phyloP scores from a whole-genome alignment of 257 asterid species.

The Nicotiana benthamiana region DNA sequence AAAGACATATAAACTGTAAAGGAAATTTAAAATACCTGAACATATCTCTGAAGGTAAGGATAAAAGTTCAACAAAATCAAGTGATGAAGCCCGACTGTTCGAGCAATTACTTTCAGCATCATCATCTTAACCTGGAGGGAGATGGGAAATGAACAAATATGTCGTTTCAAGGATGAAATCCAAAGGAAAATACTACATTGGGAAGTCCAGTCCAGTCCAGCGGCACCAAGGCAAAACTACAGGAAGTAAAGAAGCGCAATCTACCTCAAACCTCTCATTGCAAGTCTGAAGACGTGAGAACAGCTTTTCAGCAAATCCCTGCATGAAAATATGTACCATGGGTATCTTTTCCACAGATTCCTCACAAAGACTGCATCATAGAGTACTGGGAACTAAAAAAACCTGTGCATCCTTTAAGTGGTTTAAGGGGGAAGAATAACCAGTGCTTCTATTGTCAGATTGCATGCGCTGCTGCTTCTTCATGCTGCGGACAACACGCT shows the following conservation, averaged over 20 bases:
- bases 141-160: not conserved
- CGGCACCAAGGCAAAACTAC: not conserved
- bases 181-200: not conserved
- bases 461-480: constrained; percentile 85
- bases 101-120: constrained; percentile 81
- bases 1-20: constrained; percentile 1
- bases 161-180: not conserved
- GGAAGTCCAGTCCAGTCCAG: not conserved
- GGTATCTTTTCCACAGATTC: not conserved
- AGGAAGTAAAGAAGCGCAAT: not conserved
- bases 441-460: constrained; percentile 45
- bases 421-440: constrained; percentile 75
- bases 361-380: constrained; percentile 7
- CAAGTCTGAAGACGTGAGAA: constrained; percentile 70
- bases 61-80: constrained; percentile 65
- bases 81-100: constrained; percentile 83
- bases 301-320: constrained; percentile 91
- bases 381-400: constrained; percentile 1
- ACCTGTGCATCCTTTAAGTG: constrained; percentile 97
- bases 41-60: constrained; percentile 72
- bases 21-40: constrained; percentile 46
- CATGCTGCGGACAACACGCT: constrained; percentile 85
- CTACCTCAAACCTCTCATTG: constrained; percentile 76
- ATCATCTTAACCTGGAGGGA: constrained; percentile 70
- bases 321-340: constrained; percentile 16